These are phyloP conservation scores for Clarireedia homoeocarpa DNA, from an alignment of 2,329 filamentous ascomycete species.

Conservation along the genomic window DNA sequence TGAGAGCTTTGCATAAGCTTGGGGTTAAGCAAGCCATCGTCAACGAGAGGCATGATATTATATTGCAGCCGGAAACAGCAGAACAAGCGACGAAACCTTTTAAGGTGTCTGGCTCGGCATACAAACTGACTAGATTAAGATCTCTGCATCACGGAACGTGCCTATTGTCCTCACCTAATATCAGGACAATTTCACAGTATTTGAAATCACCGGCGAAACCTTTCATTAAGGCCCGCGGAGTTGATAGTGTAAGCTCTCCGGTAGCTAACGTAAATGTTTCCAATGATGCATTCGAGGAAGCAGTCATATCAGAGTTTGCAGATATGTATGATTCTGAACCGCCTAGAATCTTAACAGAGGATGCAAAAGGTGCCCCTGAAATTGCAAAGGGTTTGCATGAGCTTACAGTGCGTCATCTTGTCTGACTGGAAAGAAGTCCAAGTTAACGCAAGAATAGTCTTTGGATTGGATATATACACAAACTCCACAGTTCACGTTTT, in stretches of 20 bases:
- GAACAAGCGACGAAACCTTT: constrained; percentile 34
- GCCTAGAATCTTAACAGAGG: constrained; percentile 33
- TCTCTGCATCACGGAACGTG: constrained; percentile 92
- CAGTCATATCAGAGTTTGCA: constrained; percentile 58
- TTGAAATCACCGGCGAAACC: constrained; percentile 70
- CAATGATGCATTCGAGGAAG: constrained; percentile 40
- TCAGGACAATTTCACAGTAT: constrained; percentile 59
- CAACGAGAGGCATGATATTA: constrained; percentile 90
- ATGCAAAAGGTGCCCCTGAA: constrained; percentile 32
- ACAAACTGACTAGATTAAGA: constrained; percentile 76
- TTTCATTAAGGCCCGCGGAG: constrained; percentile 73
- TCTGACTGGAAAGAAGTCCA: constrained; percentile 2
- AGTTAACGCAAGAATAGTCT: constrained; percentile 37
- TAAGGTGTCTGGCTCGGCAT: constrained; percentile 91
- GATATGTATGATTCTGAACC: constrained; percentile 48
- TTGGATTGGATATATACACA: constrained; percentile 74
- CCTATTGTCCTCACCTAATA: constrained; percentile 68
- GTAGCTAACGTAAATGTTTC: constrained; percentile 68
- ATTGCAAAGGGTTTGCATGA: constrained; percentile 56
- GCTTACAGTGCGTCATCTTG: constrained; percentile 41
- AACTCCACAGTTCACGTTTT: constrained; percentile 75
- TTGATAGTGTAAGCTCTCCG: constrained; percentile 82
- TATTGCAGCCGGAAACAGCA: constrained; percentile 46
- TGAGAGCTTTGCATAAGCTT: constrained; percentile 62
- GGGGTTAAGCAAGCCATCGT: constrained; percentile 58